These are phyloP conservation scores for Yarrowia sp. DNA, from an alignment of 805 yeast genomes.

Conservation along the genomic window DNA sequence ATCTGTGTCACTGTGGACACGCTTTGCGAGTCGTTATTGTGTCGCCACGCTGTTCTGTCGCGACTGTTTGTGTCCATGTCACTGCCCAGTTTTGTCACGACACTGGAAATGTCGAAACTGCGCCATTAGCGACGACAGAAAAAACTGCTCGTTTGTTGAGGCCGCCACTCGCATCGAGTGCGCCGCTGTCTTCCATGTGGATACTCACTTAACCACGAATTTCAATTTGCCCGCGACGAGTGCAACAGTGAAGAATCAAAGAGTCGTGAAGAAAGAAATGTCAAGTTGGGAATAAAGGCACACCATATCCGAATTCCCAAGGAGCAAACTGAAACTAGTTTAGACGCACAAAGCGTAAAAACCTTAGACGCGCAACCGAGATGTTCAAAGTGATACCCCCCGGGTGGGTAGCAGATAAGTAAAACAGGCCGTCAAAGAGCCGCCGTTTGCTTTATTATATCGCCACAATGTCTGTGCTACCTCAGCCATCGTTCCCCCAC, in stretches of 20 bases:
- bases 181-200: slow-evolving; percentile 26
- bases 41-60: too few relatives aligned
- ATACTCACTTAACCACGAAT: slow-evolving; percentile 27
- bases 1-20: neutral
- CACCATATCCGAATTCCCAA: slow-evolving; percentile 23
- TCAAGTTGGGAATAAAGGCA: slow-evolving; percentile 23
- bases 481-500: neutral
- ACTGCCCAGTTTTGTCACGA: too few relatives aligned
- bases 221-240: slow-evolving; percentile 15
- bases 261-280: slow-evolving; percentile 18
- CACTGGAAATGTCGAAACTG: too few relatives aligned
- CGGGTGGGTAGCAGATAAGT: too few relatives aligned
- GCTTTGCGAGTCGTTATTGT: too few relatives aligned
- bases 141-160: too few relatives aligned
- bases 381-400: neutral
- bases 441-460: too few relatives aligned
- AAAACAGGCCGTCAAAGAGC: too few relatives aligned
- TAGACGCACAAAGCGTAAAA: slow-evolving; percentile 10
- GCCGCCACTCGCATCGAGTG: too few relatives aligned
- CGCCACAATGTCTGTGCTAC: too few relatives aligned
- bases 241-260: slow-evolving; percentile 11
- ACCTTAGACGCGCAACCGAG: slow-evolving; percentile 26
- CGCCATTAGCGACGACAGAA: too few relatives aligned
- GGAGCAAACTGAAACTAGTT: slow-evolving; percentile 23
- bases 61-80: too few relatives aligned